Base-by-base conservation (phyloP, 2,329 filamentous ascomycete species). In the Whalleya microplaca region DNA sequence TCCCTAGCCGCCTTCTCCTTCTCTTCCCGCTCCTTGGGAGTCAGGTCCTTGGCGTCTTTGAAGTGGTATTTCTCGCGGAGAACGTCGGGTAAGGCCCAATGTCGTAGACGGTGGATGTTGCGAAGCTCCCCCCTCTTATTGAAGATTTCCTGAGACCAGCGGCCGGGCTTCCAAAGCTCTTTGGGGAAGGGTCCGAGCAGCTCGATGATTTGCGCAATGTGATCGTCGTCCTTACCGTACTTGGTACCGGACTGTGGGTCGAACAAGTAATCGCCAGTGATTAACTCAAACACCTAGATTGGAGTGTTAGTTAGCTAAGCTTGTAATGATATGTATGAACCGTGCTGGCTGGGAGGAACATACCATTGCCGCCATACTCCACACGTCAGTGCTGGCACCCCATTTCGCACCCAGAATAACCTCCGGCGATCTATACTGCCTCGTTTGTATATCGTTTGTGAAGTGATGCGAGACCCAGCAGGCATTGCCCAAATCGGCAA, bases 361-460 rank as follows among this genome's bases (percentile, higher is more conserved):
- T 82, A 98, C 95, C 95, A 99, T 99, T 65, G 91, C 91, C 56
- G 95, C 93, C 95, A 99, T 99, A 76, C 94, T 98, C 95, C 95
- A 99, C 7, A 98, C 91, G 75, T 99, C 95, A 1, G 95, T 98
- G 72, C 94, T 98, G n/a, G 95, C 95, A 65, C 95, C 95, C 95
- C 95, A 99, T 79, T 98, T 98, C 2, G 92, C 87, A 41, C 95
- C 95, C 19, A 99, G 80, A 58, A 99, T 98, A 54, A 99, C 95
- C 76, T 99, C 95, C 1, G 95, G 95, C 1, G 95, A 98, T 55
- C 95, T 84, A 75, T 99, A 99, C 76, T 99, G 95, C 69, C 95
- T 84, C 8, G 95, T 99, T 74, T 99, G 95, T 69, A 99, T 99
- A 73, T 99, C 95, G 72, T 99, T 97, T 71, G 95, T 99, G 76